Evolutionary conservation across 345 rosid genomes (phyloP).

Genomic region (Populus nigra): DNA sequence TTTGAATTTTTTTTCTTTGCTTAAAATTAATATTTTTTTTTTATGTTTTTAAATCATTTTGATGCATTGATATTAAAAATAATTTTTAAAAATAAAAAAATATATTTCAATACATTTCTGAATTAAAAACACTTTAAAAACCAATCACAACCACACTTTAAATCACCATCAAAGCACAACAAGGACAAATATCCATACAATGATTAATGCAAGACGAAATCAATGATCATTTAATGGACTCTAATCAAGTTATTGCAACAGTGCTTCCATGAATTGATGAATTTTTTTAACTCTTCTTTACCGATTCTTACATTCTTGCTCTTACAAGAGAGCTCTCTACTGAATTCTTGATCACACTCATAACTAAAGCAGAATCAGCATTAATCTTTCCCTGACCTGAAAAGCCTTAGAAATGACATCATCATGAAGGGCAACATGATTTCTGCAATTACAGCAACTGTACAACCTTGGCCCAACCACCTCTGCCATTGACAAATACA

Average conservation of each 20-base stretch:
- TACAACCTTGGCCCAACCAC: constrained; percentile 50
- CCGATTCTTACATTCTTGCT: background rate
- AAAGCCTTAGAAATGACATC: constrained; percentile 59
- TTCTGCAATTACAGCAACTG: constrained; percentile 59
- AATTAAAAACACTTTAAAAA: too few relatives aligned
- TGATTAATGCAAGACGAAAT: background rate
- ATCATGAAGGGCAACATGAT: constrained; percentile 55
- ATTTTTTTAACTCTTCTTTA: background rate
- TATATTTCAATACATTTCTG: too few relatives aligned
- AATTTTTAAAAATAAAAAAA: too few relatives aligned
- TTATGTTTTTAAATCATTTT: too few relatives aligned
- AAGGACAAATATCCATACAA: background rate
- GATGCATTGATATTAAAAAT: too few relatives aligned
- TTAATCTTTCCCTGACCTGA: constrained; percentile 34
- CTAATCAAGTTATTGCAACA: too few relatives aligned
- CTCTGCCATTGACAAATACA: constrained; percentile 17
- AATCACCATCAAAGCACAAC: background rate
- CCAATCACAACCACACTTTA: too few relatives aligned
- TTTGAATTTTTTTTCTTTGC: too few relatives aligned
- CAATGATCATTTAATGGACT: too few relatives aligned
- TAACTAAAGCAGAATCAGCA: constrained; percentile 10
- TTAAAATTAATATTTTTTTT: too few relatives aligned
- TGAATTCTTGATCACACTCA: background rate
- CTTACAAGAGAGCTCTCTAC: background rate
- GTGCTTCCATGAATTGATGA: too few relatives aligned